Base-by-base conservation (phyloP, 768 basidiomycete species). In the Suillus tomentosus region DNA sequence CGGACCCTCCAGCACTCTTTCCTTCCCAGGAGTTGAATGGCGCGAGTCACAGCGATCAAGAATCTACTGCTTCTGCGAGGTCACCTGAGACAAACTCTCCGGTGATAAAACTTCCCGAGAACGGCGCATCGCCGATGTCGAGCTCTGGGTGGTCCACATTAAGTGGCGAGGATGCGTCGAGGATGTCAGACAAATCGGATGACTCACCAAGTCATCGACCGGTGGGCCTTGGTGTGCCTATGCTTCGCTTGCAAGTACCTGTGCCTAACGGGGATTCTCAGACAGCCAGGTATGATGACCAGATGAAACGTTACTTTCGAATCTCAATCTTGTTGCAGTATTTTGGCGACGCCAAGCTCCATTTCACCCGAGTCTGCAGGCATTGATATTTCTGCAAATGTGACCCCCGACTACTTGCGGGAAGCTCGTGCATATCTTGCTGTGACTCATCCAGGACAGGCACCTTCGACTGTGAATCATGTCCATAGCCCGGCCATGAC, bases 321-420 rank as follows among this genome's bases (percentile, higher is more conserved):
- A 42, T 19, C 11, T 58, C 27, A 58, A 42, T 27, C 50, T 36
- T 61, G 8, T 36, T 37, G 10, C 65, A 75, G 74, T 54, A 64
- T 67, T 53, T 73, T 68, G n/a, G 68, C 53, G 22, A 73, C 62
- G 36, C 73, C 72, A 2, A 76, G 74, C 22, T 73, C 74, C 13
- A 73, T 77, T 50, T 77, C 74, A 8, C 74, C 74, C 7, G 76
- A 76, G 61, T 76, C 74, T 0, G 76, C 76, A 1, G 74, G 70
- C 9, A 74, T 77, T 36, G 70, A 68, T 50, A 43, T 73, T 31
- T 72, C 74, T 34, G 74, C 74, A 13, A 74, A 65, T 61, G 66
- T 73, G 66, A 76, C 76, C 0, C 76, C 76, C 39, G 74, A 76
- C 9, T 76, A 72, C 55, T 66, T 76, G 61, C 72, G 73, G 1